Evolutionary conservation across 2,329 filamentous ascomycete genomes (phyloP).

Genomic region (Teratosphaeria gauchensis): DNA sequence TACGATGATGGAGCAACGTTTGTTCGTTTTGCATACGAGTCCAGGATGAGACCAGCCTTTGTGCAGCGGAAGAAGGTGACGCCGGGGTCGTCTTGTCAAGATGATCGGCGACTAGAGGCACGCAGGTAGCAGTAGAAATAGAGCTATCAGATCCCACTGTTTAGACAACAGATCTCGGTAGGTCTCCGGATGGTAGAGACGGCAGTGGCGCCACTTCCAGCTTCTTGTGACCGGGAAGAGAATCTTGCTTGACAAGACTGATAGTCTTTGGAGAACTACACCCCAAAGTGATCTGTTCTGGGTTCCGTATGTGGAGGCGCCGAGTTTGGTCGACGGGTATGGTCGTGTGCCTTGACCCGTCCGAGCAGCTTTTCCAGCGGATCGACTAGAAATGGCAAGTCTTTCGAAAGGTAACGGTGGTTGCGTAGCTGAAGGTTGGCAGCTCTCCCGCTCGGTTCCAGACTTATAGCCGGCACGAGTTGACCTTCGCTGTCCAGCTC

Average conservation of each 20-base stretch:
- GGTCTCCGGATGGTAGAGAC: neutral
- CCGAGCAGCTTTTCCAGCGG: neutral
- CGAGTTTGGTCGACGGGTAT: neutral
- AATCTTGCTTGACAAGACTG: neutral
- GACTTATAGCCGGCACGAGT: neutral
- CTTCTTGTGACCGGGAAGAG: neutral
- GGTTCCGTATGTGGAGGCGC: neutral
- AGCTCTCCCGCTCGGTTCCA: conserved; percentile 3
- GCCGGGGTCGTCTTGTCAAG: neutral
- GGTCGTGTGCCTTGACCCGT: neutral
- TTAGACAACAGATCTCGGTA: neutral
- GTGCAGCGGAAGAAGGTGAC: neutral
- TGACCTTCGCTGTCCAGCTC: neutral
- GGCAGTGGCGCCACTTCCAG: neutral
- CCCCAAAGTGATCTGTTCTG: neutral
- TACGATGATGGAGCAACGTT: neutral
- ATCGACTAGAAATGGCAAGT: neutral
- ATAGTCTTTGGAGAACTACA: neutral
- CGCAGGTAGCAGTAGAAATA: neutral
- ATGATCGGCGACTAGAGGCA: neutral
- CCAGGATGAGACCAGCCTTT: neutral
- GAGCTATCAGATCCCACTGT: neutral
- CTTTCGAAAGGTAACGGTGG: neutral
- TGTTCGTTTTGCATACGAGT: neutral
- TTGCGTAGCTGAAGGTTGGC: conserved; percentile 1